Evolutionary conservation across 768 basidiomycete species (phyloP).

Genomic region (Suillus subluteus): DNA sequence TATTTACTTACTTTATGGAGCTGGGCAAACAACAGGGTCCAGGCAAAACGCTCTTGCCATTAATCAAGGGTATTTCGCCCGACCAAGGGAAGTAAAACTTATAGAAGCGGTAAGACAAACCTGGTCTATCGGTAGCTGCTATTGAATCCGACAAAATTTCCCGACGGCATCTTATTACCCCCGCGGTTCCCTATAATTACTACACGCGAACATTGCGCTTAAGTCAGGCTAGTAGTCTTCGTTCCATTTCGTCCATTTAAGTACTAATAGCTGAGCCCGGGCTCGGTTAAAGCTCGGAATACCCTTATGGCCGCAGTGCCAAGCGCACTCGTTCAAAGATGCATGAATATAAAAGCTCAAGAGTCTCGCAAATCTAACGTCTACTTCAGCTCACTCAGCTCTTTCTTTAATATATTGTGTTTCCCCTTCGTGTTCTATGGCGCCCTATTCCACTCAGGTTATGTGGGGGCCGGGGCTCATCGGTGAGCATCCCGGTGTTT

Average conservation of each 20-base stretch:
- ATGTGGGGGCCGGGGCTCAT: constrained; percentile 22
- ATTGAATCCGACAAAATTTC: background rate
- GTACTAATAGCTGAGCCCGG: too few species aligned
- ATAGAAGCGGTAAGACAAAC: too few species aligned
- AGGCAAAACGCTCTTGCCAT: too few species aligned
- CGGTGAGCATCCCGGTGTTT: constrained; percentile 15
- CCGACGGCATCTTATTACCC: background rate
- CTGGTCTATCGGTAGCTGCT: too few species aligned
- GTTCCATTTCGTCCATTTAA: background rate
- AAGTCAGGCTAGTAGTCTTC: too few species aligned
- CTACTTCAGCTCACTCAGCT: background rate
- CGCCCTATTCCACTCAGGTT: background rate
- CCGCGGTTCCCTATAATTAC: background rate
- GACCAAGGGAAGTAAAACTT: too few species aligned
- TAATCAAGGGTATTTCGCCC: too few species aligned
- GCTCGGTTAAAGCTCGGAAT: background rate
- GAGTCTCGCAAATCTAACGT: background rate
- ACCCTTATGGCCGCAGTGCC: background rate
- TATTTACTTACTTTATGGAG: too few species aligned
- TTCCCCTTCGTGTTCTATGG: constrained; percentile 14
- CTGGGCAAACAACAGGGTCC: too few species aligned
- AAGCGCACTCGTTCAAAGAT: background rate
- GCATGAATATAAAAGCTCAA: background rate
- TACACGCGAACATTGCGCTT: too few species aligned
- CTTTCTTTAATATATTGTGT: background rate